phyloP scores from a whole-genome alignment of 73 alveolate species.

The Paramecium tetraurelia region DNA sequence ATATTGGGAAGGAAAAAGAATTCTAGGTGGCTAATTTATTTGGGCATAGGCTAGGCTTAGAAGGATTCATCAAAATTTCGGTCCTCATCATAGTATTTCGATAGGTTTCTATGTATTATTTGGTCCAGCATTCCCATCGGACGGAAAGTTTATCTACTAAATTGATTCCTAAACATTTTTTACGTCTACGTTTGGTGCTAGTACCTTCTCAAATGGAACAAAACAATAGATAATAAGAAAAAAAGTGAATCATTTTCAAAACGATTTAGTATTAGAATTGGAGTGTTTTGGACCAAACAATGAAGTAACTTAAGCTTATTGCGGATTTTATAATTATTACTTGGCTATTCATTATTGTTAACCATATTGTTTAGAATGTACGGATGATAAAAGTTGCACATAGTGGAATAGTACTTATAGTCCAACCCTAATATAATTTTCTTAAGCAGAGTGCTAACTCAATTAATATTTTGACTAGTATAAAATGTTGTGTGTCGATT shows the following conservation, averaged over 20 bases:
- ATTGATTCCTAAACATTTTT: neutral
- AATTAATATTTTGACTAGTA: neutral
- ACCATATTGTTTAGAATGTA: neutral
- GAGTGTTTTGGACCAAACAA: neutral
- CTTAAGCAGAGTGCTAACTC: neutral
- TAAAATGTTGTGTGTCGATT: neutral
- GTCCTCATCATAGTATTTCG: neutral
- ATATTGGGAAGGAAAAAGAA: neutral
- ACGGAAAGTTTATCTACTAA: neutral
- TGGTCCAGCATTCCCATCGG: neutral
- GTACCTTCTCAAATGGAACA: neutral
- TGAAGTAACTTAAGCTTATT: neutral
- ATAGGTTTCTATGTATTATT: neutral
- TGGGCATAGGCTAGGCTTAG: neutral
- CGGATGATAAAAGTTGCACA: neutral
- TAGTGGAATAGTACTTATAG: neutral
- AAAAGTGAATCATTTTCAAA: neutral
- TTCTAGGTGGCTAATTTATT: neutral
- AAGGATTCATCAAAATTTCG: neutral
- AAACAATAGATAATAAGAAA: no score
- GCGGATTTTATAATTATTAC: neutral
- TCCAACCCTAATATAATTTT: neutral
- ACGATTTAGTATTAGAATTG: no score
- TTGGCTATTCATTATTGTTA: neutral
- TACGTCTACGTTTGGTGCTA: neutral